Evolutionary conservation across 2,329 filamentous ascomycete species (phyloP).

Genomic region (Penicillium concentricum): DNA sequence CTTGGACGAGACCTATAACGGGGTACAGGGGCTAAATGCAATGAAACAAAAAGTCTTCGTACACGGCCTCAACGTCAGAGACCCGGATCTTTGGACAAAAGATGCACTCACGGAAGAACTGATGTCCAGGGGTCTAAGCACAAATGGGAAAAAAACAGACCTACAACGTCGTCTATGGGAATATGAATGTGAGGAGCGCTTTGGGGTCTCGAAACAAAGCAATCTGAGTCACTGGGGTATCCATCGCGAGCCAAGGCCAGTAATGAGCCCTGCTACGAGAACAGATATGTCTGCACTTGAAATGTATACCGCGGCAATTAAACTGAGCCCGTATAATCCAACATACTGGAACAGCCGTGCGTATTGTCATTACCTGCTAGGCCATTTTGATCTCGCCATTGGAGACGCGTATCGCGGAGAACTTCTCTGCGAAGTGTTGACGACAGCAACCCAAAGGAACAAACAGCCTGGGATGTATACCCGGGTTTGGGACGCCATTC

Average conservation of each 20-base stretch:
- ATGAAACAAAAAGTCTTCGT: conserved; percentile 2
- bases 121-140: conserved; percentile 11
- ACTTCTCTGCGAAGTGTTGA: conserved; percentile 33
- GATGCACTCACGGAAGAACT: conserved; percentile 12
- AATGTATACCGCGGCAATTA: conserved; percentile 39
- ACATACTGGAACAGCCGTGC: conserved; percentile 39
- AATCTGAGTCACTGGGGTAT: conserved; percentile 31
- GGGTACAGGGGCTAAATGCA: neutral
- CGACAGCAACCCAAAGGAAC: conserved; percentile 11
- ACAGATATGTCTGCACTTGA: conserved; percentile 23
- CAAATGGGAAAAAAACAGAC: conserved; percentile 7
- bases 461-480: conserved; percentile 30
- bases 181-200: conserved; percentile 17
- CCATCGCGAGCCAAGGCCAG: conserved; percentile 11
- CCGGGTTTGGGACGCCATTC: conserved; percentile 33
- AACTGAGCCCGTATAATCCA: conserved; percentile 38
- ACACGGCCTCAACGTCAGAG: neutral
- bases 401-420: conserved; percentile 39
- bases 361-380: conserved; percentile 35
- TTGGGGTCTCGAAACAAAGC: conserved; percentile 24
- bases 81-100: conserved; percentile 3
- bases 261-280: conserved; percentile 17
- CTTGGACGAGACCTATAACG: conserved; percentile 4
- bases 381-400: conserved; percentile 37
- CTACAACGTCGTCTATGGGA: conserved; percentile 24